phyloP scores from a whole-genome alignment of 2,329 filamentous ascomycete species.

The Botrytis fabae region DNA sequence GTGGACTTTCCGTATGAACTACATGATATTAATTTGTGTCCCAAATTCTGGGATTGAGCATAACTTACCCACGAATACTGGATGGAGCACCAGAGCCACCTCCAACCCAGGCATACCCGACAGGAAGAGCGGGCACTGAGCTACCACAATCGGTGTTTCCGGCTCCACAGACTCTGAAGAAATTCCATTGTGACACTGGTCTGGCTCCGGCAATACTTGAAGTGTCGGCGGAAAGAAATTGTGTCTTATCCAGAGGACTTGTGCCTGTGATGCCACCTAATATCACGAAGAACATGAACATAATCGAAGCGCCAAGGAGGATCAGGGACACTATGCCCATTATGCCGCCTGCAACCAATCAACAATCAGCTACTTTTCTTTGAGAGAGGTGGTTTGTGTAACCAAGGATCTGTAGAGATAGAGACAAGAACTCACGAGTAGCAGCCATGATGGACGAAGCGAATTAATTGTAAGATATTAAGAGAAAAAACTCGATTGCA shows the following conservation, averaged over 20 bases:
- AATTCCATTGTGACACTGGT: conserved; percentile 78
- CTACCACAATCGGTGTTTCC: conserved; percentile 64
- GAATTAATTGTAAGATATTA: background rate
- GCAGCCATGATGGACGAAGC: background rate
- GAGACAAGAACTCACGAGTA: conserved; percentile 9
- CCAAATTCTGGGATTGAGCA: background rate
- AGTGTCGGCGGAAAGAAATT: conserved; percentile 83
- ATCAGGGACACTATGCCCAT: conserved; percentile 59
- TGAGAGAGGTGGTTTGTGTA: background rate
- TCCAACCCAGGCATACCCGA: conserved; percentile 71
- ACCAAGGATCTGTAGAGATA: background rate
- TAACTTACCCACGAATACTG: conserved; percentile 53
- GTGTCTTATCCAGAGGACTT: conserved; percentile 69
- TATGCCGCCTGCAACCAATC: conserved; percentile 49
- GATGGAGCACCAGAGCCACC: conserved; percentile 54
- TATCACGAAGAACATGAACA: conserved; percentile 66
- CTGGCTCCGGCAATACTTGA: conserved; percentile 67
- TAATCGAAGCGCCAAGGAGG: conserved; percentile 59
- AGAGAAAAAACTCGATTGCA: background rate
- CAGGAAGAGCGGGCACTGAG: conserved; percentile 61
- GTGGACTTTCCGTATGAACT: conserved; percentile 56
- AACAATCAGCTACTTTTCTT: background rate
- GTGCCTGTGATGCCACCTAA: conserved; percentile 58
- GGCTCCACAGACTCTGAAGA: conserved; percentile 77
- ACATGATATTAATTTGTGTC: conserved; percentile 18